Evolutionary conservation across 2,329 filamentous ascomycete species (phyloP).

Genomic region (Aaosphaeria arxii): DNA sequence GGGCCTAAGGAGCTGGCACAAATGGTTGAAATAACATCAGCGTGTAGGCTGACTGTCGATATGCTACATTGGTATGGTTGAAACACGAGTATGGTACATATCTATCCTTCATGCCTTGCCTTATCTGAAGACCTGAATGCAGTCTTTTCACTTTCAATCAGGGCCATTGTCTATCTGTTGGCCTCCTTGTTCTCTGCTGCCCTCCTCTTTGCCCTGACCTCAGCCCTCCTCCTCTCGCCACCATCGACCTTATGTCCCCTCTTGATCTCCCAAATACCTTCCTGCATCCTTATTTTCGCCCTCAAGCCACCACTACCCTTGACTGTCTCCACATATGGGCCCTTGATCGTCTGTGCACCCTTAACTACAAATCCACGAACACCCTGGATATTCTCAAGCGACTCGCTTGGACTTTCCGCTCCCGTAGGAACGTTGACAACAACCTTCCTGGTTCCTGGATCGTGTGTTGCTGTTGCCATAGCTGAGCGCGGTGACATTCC

Average conservation of each 20-base stretch:
- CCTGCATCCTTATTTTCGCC: constrained; percentile 67
- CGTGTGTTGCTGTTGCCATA: constrained; percentile 50
- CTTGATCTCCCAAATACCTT: constrained; percentile 91
- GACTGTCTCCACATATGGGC: constrained; percentile 69
- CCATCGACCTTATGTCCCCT: constrained; percentile 91
- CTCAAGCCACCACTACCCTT: constrained; percentile 59
- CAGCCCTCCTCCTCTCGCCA: constrained; percentile 83
- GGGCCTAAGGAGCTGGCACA: too few relatives aligned
- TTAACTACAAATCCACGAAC: constrained; percentile 66
- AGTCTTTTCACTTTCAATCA: too few relatives aligned
- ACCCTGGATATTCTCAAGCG: constrained; percentile 50
- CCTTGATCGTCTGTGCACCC: constrained; percentile 67
- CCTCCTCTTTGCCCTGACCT: constrained; percentile 83
- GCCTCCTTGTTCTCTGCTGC: constrained; percentile 73
- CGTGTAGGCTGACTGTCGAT: too few relatives aligned
- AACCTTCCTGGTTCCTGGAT: constrained; percentile 55
- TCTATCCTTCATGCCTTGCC: too few relatives aligned
- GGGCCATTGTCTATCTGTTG: too few relatives aligned
- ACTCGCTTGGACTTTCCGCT: constrained; percentile 28
- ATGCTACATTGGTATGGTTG: too few relatives aligned
- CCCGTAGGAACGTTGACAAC: constrained; percentile 58
- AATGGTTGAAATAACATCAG: too few relatives aligned
- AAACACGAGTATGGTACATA: too few relatives aligned
- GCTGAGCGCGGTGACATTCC: constrained; percentile 24
- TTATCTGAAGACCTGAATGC: too few relatives aligned